A percentile compares a stretch with the other conserved stretches of the same genome.
Evolutionary conservation across 2,329 filamentous ascomycete genomes (phyloP).

Genomic region (Chaetomium strumarium): DNA sequence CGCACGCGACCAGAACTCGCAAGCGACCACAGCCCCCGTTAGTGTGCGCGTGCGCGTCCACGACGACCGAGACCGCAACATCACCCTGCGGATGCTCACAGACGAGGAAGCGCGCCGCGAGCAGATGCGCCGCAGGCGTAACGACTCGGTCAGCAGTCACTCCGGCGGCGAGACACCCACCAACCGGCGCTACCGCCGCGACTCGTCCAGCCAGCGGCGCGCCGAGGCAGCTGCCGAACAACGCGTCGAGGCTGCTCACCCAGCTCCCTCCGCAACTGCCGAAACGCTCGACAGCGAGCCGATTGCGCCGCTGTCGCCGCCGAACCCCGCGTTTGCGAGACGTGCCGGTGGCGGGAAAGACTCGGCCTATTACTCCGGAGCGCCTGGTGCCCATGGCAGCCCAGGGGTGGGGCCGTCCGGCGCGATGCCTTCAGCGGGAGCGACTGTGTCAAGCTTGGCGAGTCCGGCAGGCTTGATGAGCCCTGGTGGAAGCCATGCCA

Average conservation of each 20-base stretch:
- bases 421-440: conserved; percentile 32
- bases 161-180: conserved; percentile 51
- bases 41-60: conserved; percentile 56
- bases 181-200: conserved; percentile 49
- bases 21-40: conserved; percentile 36
- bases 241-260: conserved; percentile 31
- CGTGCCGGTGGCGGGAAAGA: conserved; percentile 48
- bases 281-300: conserved; percentile 25
- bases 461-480: conserved; percentile 33
- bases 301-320: conserved; percentile 40
- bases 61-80: conserved; percentile 54
- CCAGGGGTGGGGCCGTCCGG: conserved; percentile 41
- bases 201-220: conserved; percentile 40
- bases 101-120: conserved; percentile 48
- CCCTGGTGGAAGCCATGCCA: conserved; percentile 35
- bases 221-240: conserved; percentile 44
- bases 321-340: conserved; percentile 51
- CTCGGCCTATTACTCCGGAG: conserved; percentile 52
- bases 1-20: conserved; percentile 26
- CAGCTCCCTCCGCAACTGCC: neutral
- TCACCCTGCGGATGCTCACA: conserved; percentile 56
- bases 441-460: conserved; percentile 43
- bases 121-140: conserved; percentile 34
- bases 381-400: neutral
- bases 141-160: conserved; percentile 50